Evolutionary conservation across 164 flowering plant species (phyloP).

Genomic region (Vitis rupestris): DNA sequence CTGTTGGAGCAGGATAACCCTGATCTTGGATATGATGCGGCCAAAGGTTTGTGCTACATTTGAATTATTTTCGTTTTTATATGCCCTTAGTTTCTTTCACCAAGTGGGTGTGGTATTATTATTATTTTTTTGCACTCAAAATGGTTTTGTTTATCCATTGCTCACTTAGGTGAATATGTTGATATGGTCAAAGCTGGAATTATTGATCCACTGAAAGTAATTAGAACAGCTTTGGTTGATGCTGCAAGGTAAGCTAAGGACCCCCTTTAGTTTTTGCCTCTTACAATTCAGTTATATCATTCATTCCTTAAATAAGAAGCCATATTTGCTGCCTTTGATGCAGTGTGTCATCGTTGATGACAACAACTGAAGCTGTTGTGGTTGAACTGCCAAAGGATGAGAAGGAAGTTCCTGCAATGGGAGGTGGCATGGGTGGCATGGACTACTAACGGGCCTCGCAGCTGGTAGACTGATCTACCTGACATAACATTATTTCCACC

Average conservation of each 20-base stretch:
- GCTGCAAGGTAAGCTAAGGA: slow-evolving; percentile 72
- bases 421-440: slow-evolving; percentile 75
- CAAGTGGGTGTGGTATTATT: no score
- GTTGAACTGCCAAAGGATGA: slow-evolving; percentile 85
- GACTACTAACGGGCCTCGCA: slow-evolving; percentile 41
- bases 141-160: neutral
- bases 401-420: slow-evolving; percentile 57
- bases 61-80: no score
- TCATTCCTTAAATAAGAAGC: neutral
- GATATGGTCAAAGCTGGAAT: slow-evolving; percentile 96
- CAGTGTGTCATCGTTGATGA: slow-evolving; percentile 92
- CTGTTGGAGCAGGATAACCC: slow-evolving; percentile 83
- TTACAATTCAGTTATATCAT: neutral
- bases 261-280: neutral
- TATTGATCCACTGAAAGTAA: slow-evolving; percentile 93
- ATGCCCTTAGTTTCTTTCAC: no score
- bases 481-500: neutral
- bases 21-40: slow-evolving; percentile 97
- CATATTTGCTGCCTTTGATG: slow-evolving; percentile 6
- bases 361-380: slow-evolving; percentile 91
- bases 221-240: slow-evolving; percentile 96
- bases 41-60: slow-evolving; percentile 58
- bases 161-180: slow-evolving; percentile 75
- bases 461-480: neutral
- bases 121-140: neutral